Conservation (phyloP, 192 early-diverging fungal species). For the Chytriomyces hyalinus region DNA sequence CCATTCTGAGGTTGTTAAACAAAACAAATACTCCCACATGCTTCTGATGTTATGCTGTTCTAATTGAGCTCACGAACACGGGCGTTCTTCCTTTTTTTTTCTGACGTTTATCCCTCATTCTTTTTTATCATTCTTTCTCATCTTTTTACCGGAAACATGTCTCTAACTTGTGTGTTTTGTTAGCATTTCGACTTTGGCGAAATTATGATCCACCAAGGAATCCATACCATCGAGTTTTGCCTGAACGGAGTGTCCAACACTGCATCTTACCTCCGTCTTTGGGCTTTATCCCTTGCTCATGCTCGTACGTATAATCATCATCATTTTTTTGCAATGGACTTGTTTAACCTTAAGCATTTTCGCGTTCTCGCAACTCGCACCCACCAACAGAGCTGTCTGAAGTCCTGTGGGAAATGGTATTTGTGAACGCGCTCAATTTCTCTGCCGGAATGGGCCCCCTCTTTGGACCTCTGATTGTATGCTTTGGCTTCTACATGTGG, state of each 20-base stretch:
- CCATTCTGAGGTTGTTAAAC: conserved; percentile 31
- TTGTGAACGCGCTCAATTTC: conserved; percentile 58
- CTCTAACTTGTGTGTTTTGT: conserved; percentile 14
- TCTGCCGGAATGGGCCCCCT: conserved; percentile 42
- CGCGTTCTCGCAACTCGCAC: conserved; percentile 3
- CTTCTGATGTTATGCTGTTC: conserved; percentile 9
- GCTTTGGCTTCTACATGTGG: conserved; percentile 86
- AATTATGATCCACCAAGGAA: conserved; percentile 94
- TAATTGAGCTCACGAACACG: not conserved
- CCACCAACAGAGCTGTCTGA: conserved; percentile 81
- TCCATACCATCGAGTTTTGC: conserved; percentile 99
- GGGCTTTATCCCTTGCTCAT: conserved; percentile 97
- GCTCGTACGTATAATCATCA: conserved; percentile 67
- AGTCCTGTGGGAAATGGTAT: conserved; percentile 94
- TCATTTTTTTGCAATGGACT: conserved; percentile 12
- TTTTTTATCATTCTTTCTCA: not conserved
- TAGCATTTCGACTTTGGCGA: conserved; percentile 94
- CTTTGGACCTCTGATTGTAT: conserved; percentile 71
- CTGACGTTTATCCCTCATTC: not conserved
- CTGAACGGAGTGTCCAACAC: conserved; percentile 97
- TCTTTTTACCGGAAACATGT: not conserved
- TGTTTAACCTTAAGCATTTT: not conserved
- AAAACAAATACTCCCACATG: too few species aligned
- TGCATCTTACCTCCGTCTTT: conserved; percentile 96
- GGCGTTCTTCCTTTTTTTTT: not conserved